Percentiles rank a stretch among this genome's conserved stretches.
phyloP scores from a whole-genome alignment of 768 basidiomycete species.

The Hysterangium stoloniferum region DNA sequence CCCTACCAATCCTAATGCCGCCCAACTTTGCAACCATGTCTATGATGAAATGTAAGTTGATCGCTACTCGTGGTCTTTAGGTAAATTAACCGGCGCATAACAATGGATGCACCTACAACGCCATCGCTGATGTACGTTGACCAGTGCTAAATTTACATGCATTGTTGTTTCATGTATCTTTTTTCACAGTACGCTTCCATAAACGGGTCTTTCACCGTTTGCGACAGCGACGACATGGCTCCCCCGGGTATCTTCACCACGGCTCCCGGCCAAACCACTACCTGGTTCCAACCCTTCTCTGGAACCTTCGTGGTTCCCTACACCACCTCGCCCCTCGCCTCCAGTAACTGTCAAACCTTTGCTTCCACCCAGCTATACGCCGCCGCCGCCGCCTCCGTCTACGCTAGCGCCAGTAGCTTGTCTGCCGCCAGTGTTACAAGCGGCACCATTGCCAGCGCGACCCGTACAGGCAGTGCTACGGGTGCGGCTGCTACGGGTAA shows the following conservation, averaged over 20 bases:
- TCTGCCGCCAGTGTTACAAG: no score
- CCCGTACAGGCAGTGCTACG: no score
- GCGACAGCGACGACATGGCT: slow-evolving; percentile 12
- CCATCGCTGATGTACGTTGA: slow-evolving; percentile 9
- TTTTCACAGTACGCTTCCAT: slow-evolving; percentile 4
- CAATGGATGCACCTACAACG: slow-evolving; percentile 12
- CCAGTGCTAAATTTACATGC: neutral
- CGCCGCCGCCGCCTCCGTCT: neutral
- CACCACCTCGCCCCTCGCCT: slow-evolving; percentile 1
- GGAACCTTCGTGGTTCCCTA: slow-evolving; percentile 10
- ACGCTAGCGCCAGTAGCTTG: no score
- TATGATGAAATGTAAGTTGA: slow-evolving; percentile 10
- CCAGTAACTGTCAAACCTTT: slow-evolving; percentile 12
- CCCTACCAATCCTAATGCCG: slow-evolving; percentile 12
- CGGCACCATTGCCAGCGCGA: no score
- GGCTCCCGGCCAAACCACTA: neutral
- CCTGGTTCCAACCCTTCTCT: slow-evolving; percentile 10
- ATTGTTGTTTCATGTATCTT: neutral
- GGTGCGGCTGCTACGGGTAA: no score
- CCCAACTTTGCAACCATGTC: slow-evolving; percentile 13
- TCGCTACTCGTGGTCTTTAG: neutral
- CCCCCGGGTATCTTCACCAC: slow-evolving; percentile 13
- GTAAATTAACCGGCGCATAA: neutral
- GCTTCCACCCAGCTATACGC: slow-evolving; percentile 11
- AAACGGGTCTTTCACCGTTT: slow-evolving; percentile 13